These are phyloP conservation scores for Papiliotrema fonsecae DNA, from an alignment of 1,284 basidiomycete species.

Conservation along the genomic window DNA sequence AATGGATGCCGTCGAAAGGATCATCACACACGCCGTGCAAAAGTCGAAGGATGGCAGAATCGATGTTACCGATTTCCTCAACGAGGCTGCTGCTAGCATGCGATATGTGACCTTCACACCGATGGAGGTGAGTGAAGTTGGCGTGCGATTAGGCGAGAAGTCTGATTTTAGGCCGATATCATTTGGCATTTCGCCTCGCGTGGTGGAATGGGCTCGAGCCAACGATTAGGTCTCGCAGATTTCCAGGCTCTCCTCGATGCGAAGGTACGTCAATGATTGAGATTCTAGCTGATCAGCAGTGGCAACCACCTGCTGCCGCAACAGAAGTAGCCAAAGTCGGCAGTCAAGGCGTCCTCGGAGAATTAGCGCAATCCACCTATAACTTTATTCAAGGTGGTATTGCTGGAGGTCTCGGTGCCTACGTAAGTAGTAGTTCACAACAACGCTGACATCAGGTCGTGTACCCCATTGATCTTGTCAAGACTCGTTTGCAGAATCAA, in stretches of 20 bases:
- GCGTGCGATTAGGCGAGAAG: neutral
- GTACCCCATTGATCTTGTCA: constrained; percentile 53
- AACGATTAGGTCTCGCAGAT: constrained; percentile 71
- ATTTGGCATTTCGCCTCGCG: constrained; percentile 92
- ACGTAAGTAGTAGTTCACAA: constrained; percentile 52
- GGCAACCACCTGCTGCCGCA: constrained; percentile 32
- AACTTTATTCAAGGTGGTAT: constrained; percentile 87
- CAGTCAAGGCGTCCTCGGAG: constrained; percentile 19
- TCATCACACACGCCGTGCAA: constrained; percentile 58
- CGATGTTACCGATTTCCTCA: constrained; percentile 50
- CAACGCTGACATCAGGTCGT: constrained; percentile 52
- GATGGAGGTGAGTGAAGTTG: constrained; percentile 61
- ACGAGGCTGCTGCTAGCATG: constrained; percentile 54
- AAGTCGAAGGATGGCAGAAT: constrained; percentile 90
- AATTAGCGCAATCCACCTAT: constrained; percentile 64
- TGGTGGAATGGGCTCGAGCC: constrained; percentile 56
- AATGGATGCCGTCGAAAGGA: constrained; percentile 89
- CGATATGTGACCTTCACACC: constrained; percentile 90
- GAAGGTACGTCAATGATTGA: constrained; percentile 22
- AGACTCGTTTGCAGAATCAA: constrained; percentile 97
- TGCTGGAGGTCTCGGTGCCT: constrained; percentile 66
- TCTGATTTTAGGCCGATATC: constrained; percentile 68
- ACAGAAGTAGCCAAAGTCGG: constrained; percentile 9
- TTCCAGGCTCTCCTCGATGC: constrained; percentile 81
- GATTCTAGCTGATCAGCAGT: constrained; percentile 13